Percentiles rank a stretch among this genome's conserved stretches.
Evolutionary conservation across 2,329 filamentous ascomycete species (phyloP).

Genomic region (Rugonectria rugulosa): DNA sequence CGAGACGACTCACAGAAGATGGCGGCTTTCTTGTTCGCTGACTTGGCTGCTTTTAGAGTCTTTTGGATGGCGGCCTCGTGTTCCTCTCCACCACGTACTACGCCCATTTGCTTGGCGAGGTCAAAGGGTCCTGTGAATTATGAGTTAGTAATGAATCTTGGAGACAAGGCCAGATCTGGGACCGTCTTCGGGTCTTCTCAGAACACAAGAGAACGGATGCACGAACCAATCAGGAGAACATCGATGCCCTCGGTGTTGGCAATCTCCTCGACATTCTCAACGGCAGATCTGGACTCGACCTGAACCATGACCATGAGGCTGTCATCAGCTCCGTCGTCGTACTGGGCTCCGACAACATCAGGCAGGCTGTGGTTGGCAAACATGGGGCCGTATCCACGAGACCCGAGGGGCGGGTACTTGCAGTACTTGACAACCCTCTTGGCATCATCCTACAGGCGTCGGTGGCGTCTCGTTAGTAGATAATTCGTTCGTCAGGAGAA

Average conservation of each 20-base stretch:
- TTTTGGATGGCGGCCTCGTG: slow-evolving; percentile 7
- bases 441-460: neutral
- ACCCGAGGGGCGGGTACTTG: slow-evolving; percentile 9
- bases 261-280: slow-evolving; percentile 11
- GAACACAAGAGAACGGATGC: neutral
- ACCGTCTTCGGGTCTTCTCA: too few relatives aligned
- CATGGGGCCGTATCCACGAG: slow-evolving; percentile 10
- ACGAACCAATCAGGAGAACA: slow-evolving; percentile 12
- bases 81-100: slow-evolving; percentile 6
- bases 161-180: too few relatives aligned
- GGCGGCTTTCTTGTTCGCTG: slow-evolving; percentile 2
- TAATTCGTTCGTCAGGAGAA: neutral
- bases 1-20: slow-evolving; percentile 5
- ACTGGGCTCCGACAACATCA: neutral
- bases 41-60: neutral
- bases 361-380: slow-evolving; percentile 2
- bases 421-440: slow-evolving; percentile 2
- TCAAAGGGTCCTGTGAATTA: slow-evolving; percentile 5
- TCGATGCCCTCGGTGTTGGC: slow-evolving; percentile 3
- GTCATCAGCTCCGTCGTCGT: slow-evolving; percentile 4
- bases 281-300: slow-evolving; percentile 2
- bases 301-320: slow-evolving; percentile 3
- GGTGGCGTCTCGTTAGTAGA: neutral
- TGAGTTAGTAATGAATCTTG: neutral
- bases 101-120: slow-evolving; percentile 9